Percentiles rank a stretch among this genome's conserved stretches.
These are phyloP conservation scores for Monosporascus sp. DNA, from an alignment of 2,329 filamentous ascomycete genomes.

Conservation along the genomic window DNA sequence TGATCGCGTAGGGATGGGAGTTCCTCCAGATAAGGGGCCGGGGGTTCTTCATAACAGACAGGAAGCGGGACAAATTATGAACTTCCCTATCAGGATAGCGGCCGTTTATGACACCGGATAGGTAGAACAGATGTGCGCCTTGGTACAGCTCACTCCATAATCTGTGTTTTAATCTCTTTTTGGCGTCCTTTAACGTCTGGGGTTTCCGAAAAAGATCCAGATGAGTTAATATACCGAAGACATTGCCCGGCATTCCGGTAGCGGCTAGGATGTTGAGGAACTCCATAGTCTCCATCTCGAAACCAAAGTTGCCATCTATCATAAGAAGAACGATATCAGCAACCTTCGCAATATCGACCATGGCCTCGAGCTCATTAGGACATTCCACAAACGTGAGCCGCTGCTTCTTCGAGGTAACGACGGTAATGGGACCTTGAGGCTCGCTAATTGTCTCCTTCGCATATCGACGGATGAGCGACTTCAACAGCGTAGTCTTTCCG, in stretches of 20 bases:
- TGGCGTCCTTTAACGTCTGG: slow-evolving; percentile 83
- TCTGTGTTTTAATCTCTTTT: slow-evolving; percentile 92
- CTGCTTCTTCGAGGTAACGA: slow-evolving; percentile 94
- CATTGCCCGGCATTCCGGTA: slow-evolving; percentile 96
- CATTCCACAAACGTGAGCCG: slow-evolving; percentile 94
- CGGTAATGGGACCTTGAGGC: slow-evolving; percentile 86
- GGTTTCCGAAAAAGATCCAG: slow-evolving; percentile 93
- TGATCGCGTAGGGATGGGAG: slow-evolving; percentile 86
- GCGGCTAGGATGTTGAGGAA: slow-evolving; percentile 91
- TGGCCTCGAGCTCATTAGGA: slow-evolving; percentile 90
- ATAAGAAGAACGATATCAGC: slow-evolving; percentile 95
- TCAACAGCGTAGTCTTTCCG: slow-evolving; percentile 92
- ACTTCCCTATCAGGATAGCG: slow-evolving; percentile 95
- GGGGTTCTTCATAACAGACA: slow-evolving; percentile 99
- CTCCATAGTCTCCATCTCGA: slow-evolving; percentile 99
- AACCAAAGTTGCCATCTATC: slow-evolving; percentile 98
- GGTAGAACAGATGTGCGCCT: slow-evolving; percentile 93
- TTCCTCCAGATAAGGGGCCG: slow-evolving; percentile 95
- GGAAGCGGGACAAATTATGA: slow-evolving; percentile 88
- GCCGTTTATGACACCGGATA: slow-evolving; percentile 94
- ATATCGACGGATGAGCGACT: slow-evolving; percentile 89
- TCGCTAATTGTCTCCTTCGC: slow-evolving; percentile 91
- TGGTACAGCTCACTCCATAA: slow-evolving; percentile 98
- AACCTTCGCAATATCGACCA: slow-evolving; percentile 96
- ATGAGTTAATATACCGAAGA: slow-evolving; percentile 95